Conservation (phyloP, 2,329 filamentous ascomycete species). For the Moelleriella libera region DNA sequence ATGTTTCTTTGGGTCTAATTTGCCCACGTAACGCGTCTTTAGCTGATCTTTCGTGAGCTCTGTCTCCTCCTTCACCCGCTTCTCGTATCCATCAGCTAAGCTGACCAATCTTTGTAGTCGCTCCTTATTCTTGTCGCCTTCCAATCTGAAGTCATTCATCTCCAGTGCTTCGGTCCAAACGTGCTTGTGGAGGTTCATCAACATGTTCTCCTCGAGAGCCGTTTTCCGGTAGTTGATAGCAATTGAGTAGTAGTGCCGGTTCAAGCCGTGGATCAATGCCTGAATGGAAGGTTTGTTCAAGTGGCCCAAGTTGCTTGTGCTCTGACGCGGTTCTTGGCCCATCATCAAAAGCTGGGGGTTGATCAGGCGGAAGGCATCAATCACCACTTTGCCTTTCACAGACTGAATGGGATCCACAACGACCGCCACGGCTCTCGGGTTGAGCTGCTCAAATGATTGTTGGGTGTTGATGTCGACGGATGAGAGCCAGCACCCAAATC, state of each 20-base stretch:
- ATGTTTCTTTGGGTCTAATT: conserved; percentile 98
- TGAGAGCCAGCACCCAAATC: conserved; percentile 98
- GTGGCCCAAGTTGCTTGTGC: conserved; percentile 93
- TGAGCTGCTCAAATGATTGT: conserved; percentile 98
- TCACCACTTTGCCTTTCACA: conserved; percentile 98
- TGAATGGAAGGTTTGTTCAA: conserved; percentile 99
- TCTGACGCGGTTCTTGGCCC: conserved; percentile 93
- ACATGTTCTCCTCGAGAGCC: conserved; percentile 95
- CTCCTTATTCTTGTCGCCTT: conserved; percentile 77
- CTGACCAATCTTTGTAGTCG: conserved; percentile 76
- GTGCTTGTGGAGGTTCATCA: conserved; percentile 99
- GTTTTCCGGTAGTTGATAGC: conserved; percentile 98
- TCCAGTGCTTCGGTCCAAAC: conserved; percentile 96
- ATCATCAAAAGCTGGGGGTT: conserved; percentile 97
- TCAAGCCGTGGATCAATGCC: conserved; percentile 92
- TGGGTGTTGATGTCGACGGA: conserved; percentile 99
- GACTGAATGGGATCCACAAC: conserved; percentile 98
- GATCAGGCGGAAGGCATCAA: conserved; percentile 96
- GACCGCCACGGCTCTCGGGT: conserved; percentile 88
- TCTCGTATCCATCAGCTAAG: conserved; percentile 92
- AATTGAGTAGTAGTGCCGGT: conserved; percentile 98
- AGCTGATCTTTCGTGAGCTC: conserved; percentile 94
- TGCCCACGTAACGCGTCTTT: conserved; percentile 97
- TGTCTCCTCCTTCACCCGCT: conserved; percentile 96
- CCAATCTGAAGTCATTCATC: conserved; percentile 88